Percentiles rank a stretch among this genome's conserved stretches.
Evolutionary conservation across 2,329 filamentous ascomycete species (phyloP).

Genomic region (Colletotrichum eremochloae): DNA sequence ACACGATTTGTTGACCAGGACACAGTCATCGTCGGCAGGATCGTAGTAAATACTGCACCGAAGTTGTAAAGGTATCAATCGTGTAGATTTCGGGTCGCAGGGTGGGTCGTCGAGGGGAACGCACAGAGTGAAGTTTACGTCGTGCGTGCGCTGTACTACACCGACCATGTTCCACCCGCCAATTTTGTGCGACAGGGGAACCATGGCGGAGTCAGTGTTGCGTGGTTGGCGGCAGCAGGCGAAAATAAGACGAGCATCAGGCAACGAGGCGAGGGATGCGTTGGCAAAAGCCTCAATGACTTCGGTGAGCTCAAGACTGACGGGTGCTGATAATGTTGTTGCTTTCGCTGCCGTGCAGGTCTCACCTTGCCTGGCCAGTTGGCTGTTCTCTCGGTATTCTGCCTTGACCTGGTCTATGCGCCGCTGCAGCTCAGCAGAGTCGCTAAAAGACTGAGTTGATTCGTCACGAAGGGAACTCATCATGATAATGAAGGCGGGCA

Average conservation of each 20-base stretch:
- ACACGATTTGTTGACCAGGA: conserved; percentile 3
- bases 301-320: conserved; percentile 5
- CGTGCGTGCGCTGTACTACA: no score
- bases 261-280: conserved; percentile 9
- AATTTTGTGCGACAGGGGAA: no score
- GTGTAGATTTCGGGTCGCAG: no score
- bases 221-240: no score
- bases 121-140: no score
- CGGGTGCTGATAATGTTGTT: not conserved
- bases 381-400: conserved; percentile 5
- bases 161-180: no score
- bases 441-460: conserved; percentile 21
- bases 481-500: not conserved
- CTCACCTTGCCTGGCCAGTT: not conserved
- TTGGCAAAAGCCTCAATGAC: conserved; percentile 4
- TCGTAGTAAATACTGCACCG: no score
- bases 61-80: no score
- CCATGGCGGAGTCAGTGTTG: no score
- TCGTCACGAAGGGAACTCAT: conserved; percentile 6
- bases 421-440: conserved; percentile 16
- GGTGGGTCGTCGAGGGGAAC: no score
- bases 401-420: conserved; percentile 4
- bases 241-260: not conserved
- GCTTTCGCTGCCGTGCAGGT: no score
- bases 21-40: not conserved